Evolutionary conservation across 2,329 filamentous ascomycete species (phyloP), one percentile per base, ranked within the genome.

Genomic region (Didymella pinodella): DNA sequence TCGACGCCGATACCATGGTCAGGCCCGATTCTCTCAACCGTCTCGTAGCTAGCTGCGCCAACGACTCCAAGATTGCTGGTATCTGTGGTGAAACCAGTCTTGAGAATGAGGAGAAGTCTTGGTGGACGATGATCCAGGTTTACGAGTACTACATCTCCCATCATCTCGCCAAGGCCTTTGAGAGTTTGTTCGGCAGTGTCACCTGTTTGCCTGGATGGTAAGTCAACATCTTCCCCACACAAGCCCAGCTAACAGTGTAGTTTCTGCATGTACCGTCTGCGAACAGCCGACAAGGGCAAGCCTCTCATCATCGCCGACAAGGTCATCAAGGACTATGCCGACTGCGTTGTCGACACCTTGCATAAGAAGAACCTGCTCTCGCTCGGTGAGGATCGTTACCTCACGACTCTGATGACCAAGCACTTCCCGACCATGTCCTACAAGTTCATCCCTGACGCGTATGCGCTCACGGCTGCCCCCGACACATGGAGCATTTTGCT

Each of bases 101-200:
- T 71, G 91, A 97, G 76, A 99, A 99, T 72, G 94, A 97, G 77
- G 92, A 97, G 70, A 86, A 89, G 66, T 93, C 89, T 71, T 98
- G 93, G 93, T 97, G 92, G 92, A 99, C 95, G 12, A 99, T 99
- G 95, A 99, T 99, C 72, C 95, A 99, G 78, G 95, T 99, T 65
- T 99, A 99, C 81, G 95, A 99, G 78, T 99, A 99, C 83, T 99
- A 93, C 78, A 99, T 99, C 74, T 98, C 95, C 29, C 95, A 99
- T 84, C 91, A 99, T 79, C 82, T 99, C 76, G 85, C 95, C 53
- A 99, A 99, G 82, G 92, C 95, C 62, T 99, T 99, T 75, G 95
- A 99, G 77, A 97, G 93, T 61, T 86, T 99, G 61, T 99, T 99
- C 74, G 95, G 93, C 74, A 96, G 92, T 77, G 95, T 99, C 61